These are phyloP conservation scores for Ascochyta lentis DNA, from an alignment of 2,329 filamentous ascomycete species.

Conservation along the genomic window DNA sequence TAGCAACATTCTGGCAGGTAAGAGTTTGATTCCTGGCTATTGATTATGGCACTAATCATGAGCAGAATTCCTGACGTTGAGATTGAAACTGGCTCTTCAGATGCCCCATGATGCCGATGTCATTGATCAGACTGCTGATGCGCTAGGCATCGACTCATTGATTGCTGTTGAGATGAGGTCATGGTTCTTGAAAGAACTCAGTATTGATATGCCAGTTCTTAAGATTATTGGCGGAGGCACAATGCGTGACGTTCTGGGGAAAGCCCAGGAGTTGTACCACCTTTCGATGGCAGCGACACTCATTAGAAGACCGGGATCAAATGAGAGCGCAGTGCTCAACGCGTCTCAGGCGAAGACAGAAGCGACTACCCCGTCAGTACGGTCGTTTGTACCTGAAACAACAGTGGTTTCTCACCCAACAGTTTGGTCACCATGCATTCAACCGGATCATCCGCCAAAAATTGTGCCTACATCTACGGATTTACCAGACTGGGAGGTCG, in stretches of 20 bases:
- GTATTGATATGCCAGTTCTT: conserved; percentile 32
- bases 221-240: conserved; percentile 30
- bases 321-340: no score
- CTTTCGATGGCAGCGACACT: no score
- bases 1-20: neutral
- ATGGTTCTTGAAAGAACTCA: conserved; percentile 48
- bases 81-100: conserved; percentile 5
- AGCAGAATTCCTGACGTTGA: neutral
- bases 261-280: neutral
- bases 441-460: no score
- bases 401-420: no score
- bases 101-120: neutral
- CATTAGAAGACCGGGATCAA: no score
- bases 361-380: no score
- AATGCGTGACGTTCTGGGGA: neutral
- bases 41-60: neutral
- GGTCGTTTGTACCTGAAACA: no score
- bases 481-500: no score
- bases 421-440: no score
- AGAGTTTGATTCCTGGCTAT: neutral
- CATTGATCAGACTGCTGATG: neutral
- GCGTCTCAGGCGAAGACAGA: no score
- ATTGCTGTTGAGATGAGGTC: conserved; percentile 49
- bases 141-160: conserved; percentile 41
- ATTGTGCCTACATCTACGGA: no score